These are phyloP conservation scores for Peronospora belbahrii DNA, from an alignment of 352 stramenopile genomes.

Conservation along the genomic window DNA sequence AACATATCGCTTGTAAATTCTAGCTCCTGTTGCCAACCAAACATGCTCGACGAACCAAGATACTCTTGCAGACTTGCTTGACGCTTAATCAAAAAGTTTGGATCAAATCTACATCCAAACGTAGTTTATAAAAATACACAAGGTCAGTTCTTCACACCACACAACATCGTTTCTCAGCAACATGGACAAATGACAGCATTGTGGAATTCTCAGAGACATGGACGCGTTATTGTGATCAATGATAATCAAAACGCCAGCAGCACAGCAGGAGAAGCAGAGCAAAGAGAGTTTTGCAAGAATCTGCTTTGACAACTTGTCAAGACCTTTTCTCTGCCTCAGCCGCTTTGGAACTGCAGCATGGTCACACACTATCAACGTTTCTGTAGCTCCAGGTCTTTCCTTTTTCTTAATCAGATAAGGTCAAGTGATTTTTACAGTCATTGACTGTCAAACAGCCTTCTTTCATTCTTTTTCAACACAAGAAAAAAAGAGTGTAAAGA, in stretches of 20 bases:
- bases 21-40: not conserved
- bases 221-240: not conserved
- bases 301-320: not conserved
- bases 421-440: slow-evolving; percentile 87
- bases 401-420: slow-evolving; percentile 65
- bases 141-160: not conserved
- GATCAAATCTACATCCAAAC: slow-evolving; percentile 53
- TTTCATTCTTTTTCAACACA: slow-evolving; percentile 40
- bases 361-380: not conserved
- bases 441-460: slow-evolving; percentile 30
- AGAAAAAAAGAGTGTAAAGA: slow-evolving; percentile 6
- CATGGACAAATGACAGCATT: not conserved
- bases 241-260: slow-evolving; percentile 1
- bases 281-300: slow-evolving; percentile 1
- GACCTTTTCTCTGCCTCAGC: not conserved
- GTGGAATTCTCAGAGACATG: slow-evolving; percentile 32
- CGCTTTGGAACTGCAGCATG: slow-evolving; percentile 17
- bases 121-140: slow-evolving; percentile 3
- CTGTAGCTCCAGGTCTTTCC: slow-evolving; percentile 8
- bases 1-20: not conserved
- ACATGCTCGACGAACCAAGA: slow-evolving; percentile 27
- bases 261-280: slow-evolving; percentile 1
- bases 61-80: slow-evolving; percentile 71
- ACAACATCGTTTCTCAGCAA: not conserved
- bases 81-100: slow-evolving; percentile 73